Percentiles rank a stretch among this genome's conserved stretches.
phyloP scores from a whole-genome alignment of 495 filamentous ascomycete genomes.

The Penicillium manginii region DNA sequence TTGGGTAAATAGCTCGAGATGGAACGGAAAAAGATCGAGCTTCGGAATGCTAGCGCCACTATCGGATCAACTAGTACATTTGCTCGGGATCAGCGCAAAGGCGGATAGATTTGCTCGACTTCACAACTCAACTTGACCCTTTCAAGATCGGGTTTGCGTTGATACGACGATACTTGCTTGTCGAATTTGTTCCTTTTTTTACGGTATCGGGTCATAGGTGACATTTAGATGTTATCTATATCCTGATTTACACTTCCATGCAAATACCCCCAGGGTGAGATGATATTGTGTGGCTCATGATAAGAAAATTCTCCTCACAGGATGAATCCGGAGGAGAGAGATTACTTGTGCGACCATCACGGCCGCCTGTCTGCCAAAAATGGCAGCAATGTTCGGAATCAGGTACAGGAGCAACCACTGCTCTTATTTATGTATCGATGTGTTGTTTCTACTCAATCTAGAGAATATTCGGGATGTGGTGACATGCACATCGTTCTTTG shows the following conservation, averaged over 20 bases:
- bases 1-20: conserved; percentile 43
- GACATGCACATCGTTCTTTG: neutral
- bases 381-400: neutral
- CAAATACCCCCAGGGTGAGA: conserved; percentile 24
- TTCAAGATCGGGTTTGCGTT: conserved; percentile 3
- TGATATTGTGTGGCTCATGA: conserved; percentile 2
- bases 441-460: neutral
- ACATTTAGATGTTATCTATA: conserved; percentile 7
- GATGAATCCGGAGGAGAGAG: neutral
- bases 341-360: conserved; percentile 1
- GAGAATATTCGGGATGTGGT: neutral
- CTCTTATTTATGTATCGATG: conserved; percentile 1
- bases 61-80: conserved; percentile 45
- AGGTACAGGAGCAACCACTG: conserved; percentile 5
- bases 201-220: neutral
- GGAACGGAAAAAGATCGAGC: conserved; percentile 55
- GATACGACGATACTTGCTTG: conserved; percentile 5
- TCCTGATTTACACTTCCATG: conserved; percentile 17
- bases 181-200: neutral
- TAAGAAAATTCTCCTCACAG: conserved; percentile 1
- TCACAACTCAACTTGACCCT: neutral
- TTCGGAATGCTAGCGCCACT: conserved; percentile 48
- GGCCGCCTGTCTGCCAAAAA: neutral
- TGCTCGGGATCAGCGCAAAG: conserved; percentile 37
- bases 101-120: conserved; percentile 24